phyloP scores from a whole-genome alignment of 192 early-diverging fungal species.

The Spizellomyces punctatus region DNA sequence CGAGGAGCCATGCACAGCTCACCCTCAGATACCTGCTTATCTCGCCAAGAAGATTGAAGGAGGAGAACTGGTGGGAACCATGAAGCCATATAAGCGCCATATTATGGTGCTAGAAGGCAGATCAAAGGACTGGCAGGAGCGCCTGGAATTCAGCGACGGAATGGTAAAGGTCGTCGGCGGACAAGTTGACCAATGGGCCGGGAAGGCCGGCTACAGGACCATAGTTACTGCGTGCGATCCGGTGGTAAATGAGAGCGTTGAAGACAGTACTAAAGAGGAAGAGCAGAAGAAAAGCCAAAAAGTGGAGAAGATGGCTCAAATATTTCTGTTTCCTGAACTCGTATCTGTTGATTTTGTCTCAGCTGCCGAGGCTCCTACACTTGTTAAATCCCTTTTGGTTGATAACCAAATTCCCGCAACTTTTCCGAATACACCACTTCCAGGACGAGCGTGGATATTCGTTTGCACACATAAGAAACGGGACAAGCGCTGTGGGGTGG shows the following conservation, averaged over 20 bases:
- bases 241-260: constrained; percentile 3
- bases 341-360: neutral
- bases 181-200: neutral
- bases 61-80: constrained; percentile 28
- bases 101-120: constrained; percentile 40
- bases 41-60: constrained; percentile 43
- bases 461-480: constrained; percentile 66
- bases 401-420: neutral
- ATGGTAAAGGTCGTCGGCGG: neutral
- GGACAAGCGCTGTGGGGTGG: constrained; percentile 67
- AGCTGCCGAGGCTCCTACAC: neutral
- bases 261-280: neutral
- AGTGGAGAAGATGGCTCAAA: neutral
- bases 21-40: constrained; percentile 44
- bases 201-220: constrained; percentile 18
- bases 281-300: neutral
- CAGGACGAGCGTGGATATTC: constrained; percentile 46
- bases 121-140: constrained; percentile 37
- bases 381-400: constrained; percentile 13
- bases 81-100: constrained; percentile 56
- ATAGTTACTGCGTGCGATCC: constrained; percentile 43
- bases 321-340: constrained; percentile 18
- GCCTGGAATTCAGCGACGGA: constrained; percentile 36
- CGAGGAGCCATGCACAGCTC: constrained; percentile 39
- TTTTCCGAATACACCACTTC: constrained; percentile 3